Percentiles rank a stretch among this genome's conserved stretches.
phyloP scores from a whole-genome alignment of 1,284 basidiomycete species.

The Pascua sp. region DNA sequence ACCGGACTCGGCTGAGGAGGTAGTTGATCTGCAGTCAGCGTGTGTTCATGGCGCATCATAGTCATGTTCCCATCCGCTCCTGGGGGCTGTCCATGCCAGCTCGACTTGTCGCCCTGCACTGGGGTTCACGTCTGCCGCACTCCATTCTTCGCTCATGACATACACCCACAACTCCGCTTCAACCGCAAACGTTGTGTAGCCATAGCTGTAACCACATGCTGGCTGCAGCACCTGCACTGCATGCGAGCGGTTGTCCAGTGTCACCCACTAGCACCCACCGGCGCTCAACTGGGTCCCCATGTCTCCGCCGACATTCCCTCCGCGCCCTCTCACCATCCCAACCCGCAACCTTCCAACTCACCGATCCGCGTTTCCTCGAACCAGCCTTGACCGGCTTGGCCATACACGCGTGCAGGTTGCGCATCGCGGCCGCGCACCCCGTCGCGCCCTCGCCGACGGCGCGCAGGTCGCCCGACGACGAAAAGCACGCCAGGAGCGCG shows the following conservation, averaged over 20 bases:
- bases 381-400: conserved; percentile 9
- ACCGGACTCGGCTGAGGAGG: conserved; percentile 14
- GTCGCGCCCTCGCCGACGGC: conserved; percentile 48
- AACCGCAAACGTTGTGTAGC: no score
- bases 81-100: no score
- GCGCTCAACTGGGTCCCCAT: no score
- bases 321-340: background rate
- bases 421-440: conserved; percentile 65
- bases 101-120: no score
- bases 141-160: no score
- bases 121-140: no score
- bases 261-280: no score
- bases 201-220: no score
- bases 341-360: conserved; percentile 3
- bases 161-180: no score
- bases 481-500: conserved; percentile 86
- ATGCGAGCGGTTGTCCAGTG: no score
- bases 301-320: background rate
- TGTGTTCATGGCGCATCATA: no score
- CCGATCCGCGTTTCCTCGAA: conserved; percentile 3
- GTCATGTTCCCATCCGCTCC: background rate
- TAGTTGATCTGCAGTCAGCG: conserved; percentile 18
- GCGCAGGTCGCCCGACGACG: conserved; percentile 69
- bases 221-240: background rate
- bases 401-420: conserved; percentile 79